A percentile compares a stretch with the other conserved stretches of the same genome.
Evolutionary conservation across 1,284 basidiomycete species (phyloP).

Genomic region (Ustilago trichophora): DNA sequence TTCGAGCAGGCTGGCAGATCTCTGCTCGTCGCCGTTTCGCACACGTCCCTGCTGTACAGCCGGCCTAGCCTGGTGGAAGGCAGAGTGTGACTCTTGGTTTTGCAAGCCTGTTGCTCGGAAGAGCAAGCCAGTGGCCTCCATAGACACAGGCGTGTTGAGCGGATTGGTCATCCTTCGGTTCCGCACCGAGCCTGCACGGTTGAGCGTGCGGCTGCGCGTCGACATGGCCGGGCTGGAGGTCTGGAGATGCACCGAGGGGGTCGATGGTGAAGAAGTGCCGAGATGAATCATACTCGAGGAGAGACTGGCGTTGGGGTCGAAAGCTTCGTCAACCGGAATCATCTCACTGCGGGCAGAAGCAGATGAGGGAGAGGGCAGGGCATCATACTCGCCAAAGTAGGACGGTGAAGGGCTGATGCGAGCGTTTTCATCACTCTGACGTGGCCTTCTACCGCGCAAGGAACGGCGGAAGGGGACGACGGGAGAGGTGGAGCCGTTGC

Average conservation of each 20-base stretch:
- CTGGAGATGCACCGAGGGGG: conserved; percentile 17
- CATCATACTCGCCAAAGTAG: conserved; percentile 34
- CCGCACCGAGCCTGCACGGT: conserved; percentile 22
- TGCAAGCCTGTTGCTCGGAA: background rate
- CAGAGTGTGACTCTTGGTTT: background rate
- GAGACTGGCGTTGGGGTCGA: conserved; percentile 7
- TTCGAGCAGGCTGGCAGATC: conserved; percentile 17
- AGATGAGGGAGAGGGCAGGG: conserved; percentile 16
- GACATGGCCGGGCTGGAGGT: conserved; percentile 43
- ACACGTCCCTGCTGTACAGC: background rate
- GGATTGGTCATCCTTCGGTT: conserved; percentile 29
- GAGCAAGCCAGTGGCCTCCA: conserved; percentile 2
- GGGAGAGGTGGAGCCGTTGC: conserved; percentile 38
- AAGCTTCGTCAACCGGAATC: conserved; percentile 8
- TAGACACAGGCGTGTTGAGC: conserved; percentile 27
- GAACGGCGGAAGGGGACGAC: conserved; percentile 33
- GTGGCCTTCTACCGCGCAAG: conserved; percentile 17
- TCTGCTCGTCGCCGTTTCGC: conserved; percentile 6
- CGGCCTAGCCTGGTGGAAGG: conserved; percentile 5
- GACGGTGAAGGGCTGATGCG: conserved; percentile 33
- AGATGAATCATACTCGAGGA: conserved; percentile 29
- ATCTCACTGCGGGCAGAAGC: conserved; percentile 16
- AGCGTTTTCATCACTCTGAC: conserved; percentile 40
- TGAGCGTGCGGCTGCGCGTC: conserved; percentile 37
- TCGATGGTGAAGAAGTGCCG: conserved; percentile 18